Percentiles rank a stretch among this genome's conserved stretches.
phyloP scores from a whole-genome alignment of 2,329 filamentous ascomycete genomes.

The Endocalyx cinctus region DNA sequence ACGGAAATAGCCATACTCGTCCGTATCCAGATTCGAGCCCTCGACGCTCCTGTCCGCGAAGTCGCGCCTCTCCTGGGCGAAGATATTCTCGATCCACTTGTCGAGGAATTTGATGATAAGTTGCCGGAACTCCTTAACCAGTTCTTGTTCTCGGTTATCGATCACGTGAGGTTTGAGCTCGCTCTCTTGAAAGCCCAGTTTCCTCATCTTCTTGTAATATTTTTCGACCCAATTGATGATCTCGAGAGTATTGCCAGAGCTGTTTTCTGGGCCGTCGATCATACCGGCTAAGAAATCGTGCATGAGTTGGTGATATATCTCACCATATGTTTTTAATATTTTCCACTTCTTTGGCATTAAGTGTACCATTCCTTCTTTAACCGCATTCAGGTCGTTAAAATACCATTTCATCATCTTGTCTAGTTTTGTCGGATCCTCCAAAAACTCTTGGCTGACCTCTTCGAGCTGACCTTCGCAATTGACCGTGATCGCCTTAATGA shows the following conservation, averaged over 20 bases:
- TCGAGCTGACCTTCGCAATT: conserved; percentile 72
- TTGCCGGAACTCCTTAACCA: conserved; percentile 89
- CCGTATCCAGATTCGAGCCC: conserved; percentile 71
- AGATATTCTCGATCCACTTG: conserved; percentile 96
- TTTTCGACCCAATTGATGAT: conserved; percentile 95
- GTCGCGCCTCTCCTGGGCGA: conserved; percentile 72
- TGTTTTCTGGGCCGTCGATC: conserved; percentile 80
- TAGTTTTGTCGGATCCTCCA: conserved; percentile 75
- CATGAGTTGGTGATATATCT: conserved; percentile 92
- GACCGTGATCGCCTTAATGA: conserved; percentile 72
- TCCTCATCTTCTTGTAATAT: conserved; percentile 94
- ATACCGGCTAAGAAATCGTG: conserved; percentile 83
- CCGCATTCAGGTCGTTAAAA: conserved; percentile 95
- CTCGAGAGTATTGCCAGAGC: conserved; percentile 79
- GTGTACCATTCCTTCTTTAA: conserved; percentile 85
- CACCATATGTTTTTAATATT: conserved; percentile 83
- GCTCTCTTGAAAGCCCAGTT: conserved; percentile 72
- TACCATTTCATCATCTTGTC: conserved; percentile 93
- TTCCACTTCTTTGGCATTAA: conserved; percentile 97
- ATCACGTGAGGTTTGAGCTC: conserved; percentile 83
- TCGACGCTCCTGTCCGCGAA: conserved; percentile 75
- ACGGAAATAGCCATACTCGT: conserved; percentile 85
- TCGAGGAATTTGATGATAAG: conserved; percentile 94
- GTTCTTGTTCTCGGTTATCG: conserved; percentile 82
- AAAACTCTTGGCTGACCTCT: conserved; percentile 66